These are phyloP conservation scores for Stephania yunnanensis DNA, from an alignment of 164 flowering plant species.

Conservation along the genomic window DNA sequence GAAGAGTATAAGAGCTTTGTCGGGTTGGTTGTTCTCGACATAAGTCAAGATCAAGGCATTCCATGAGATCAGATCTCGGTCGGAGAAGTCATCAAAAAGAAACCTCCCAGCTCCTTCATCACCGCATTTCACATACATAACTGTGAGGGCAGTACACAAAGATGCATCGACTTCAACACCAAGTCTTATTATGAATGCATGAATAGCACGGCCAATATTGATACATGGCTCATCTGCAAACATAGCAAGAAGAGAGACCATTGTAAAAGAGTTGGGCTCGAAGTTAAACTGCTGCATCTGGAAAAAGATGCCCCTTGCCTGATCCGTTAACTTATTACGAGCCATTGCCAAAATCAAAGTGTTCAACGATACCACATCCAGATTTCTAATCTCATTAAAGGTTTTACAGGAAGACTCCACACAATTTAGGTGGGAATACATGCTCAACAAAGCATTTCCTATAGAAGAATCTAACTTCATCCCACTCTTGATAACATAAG, in stretches of 20 bases:
- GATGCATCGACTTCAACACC: constrained; percentile 28
- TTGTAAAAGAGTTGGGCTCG: constrained; percentile 40
- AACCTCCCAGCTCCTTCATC: constrained; percentile 29
- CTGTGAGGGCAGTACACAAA: constrained; percentile 43
- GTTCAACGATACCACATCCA: constrained; percentile 46
- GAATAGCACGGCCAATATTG: constrained; percentile 36
- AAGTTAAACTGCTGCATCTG: constrained; percentile 25
- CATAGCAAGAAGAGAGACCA: constrained; percentile 36
- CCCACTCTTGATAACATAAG: constrained; percentile 35
- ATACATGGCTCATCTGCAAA: constrained; percentile 25
- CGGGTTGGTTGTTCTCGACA: constrained; percentile 24
- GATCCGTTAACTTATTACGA: constrained; percentile 12
- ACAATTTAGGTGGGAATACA: constrained; percentile 32
- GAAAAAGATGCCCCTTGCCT: constrained; percentile 29
- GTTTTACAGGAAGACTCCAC: constrained; percentile 23
- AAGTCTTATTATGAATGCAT: constrained; percentile 36
- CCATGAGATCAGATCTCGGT: constrained; percentile 56
- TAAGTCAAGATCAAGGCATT: constrained; percentile 51
- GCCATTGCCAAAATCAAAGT: constrained; percentile 34
- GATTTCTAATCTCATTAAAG: constrained; percentile 23
- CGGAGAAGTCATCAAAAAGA: constrained; percentile 35
- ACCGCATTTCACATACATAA: constrained; percentile 53
- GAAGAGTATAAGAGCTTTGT: constrained; percentile 37
- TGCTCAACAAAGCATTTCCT: constrained; percentile 42
- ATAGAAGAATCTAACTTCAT: constrained; percentile 23